These are phyloP conservation scores for Boletus rex-veris DNA, from an alignment of 768 basidiomycete genomes.

Conservation along the genomic window DNA sequence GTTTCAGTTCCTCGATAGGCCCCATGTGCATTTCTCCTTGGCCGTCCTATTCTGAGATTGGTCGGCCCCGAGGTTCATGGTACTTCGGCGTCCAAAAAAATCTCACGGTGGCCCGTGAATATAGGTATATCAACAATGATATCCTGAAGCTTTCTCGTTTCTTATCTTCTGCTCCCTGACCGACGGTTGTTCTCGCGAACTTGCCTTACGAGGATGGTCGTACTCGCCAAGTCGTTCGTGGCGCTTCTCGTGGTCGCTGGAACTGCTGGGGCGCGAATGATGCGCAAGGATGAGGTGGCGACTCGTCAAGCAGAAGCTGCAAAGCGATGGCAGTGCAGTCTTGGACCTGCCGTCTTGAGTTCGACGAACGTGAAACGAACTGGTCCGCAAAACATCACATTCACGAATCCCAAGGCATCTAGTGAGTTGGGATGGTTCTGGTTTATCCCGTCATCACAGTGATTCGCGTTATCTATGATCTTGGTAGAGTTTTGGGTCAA, in stretches of 20 bases:
- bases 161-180: neutral
- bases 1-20: neutral
- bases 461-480: neutral
- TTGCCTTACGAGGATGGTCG: slow-evolving; percentile 9
- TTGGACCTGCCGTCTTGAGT: neutral
- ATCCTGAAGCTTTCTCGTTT: neutral
- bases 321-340: slow-evolving; percentile 33
- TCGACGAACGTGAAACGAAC: slow-evolving; percentile 3
- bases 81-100: neutral
- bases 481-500: slow-evolving; percentile 66
- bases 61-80: neutral
- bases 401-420: slow-evolving; percentile 62
- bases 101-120: neutral
- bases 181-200: neutral
- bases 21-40: neutral
- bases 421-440: slow-evolving; percentile 31
- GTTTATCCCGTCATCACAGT: too few relatives aligned
- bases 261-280: slow-evolving; percentile 16
- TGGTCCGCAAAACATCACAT: slow-evolving; percentile 64
- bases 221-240: slow-evolving; percentile 1
- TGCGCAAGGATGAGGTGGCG: slow-evolving; percentile 41
- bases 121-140: neutral
- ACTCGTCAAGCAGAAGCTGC: slow-evolving; percentile 48
- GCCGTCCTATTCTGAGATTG: neutral
- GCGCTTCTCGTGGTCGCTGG: slow-evolving; percentile 8